Evolutionary conservation across 2,329 filamentous ascomycete species (phyloP), one percentile per base, ranked within the genome.

Genomic region (Calonectria multiphialidica): DNA sequence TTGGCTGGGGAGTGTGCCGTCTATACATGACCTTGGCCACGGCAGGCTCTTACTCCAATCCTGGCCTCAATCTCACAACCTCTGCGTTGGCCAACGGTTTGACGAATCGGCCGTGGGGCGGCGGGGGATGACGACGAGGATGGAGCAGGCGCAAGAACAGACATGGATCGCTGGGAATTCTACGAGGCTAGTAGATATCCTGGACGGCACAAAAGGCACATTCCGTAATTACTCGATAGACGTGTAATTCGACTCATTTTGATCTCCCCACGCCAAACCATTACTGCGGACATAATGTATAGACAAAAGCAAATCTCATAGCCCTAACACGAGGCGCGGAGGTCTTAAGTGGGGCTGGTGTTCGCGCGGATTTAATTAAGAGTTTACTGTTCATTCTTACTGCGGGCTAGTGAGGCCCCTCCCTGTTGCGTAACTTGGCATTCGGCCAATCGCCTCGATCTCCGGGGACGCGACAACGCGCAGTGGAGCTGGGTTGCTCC

Each of bases 301-400:
- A 35, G 28, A 33, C 57, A 62, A 62, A 62, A 45, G 37, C 23
- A 62, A 62, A 45, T 62, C 57, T 45, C 5, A 44, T 66, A 44
- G 37, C 33, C 63, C 40, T 37, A 53, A 49, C 62, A 65, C 45
- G 44, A 50, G 33, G 45, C 30, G 30, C 40, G 37, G 28, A 37
- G 33, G 45, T 50, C 45, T 50, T 16, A 53, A 50, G 62, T 65
- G 62, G 44, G 42, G 44, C 44, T 65, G 63, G 44, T 50, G 63
- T 50, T 66, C 45, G 63, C 63, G 57, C 57, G 40, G 57, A 62
- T 62, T 59, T 62, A 62, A 62, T 62, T 62, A 62, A 62, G 57
- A 42, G 57, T 62, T 62, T 62, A 44, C 16, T 62, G 25, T 42
- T 40, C 25, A 37, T 45, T 37, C 30, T 25, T 47, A n/a, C 50